Evolutionary conservation across 352 stramenopile species (phyloP), one percentile per base, ranked within the genome.

Genomic region (Globisporangium recalcitrans): DNA sequence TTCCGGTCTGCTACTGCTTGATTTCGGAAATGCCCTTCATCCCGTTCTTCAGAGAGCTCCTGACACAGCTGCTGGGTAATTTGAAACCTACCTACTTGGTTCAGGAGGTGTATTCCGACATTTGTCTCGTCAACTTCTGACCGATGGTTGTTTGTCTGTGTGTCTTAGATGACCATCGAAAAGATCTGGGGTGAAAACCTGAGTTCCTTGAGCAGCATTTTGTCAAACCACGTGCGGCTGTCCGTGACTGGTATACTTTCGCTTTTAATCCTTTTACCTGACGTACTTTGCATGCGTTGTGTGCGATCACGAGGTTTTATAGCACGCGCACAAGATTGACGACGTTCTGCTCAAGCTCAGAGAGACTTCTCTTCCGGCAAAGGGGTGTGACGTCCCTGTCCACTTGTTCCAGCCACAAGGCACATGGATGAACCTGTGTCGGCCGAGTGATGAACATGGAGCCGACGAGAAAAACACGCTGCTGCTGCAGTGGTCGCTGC

Each of bases 1-100:
- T 79, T 2, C 69, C 72, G 5, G 64, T 86, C 38, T 86, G 77
- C 58, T 86, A 84, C 58, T 86, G 77, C 38, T 67, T 82, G 48
- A 66, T 82, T 4, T 77, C 66, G 8, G 73, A 74, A 55, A 60
- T 71, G 47, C 77, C 77, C 22, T 62, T 84, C 16, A 69, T 84
- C 26, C 53, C 71, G 6, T 86, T 83, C 38, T 84, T 81, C 65
- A 56, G 60, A 58, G 60, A 56, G 9, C 21, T 83, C 1, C 51
- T 85, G 4, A 51, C 63, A 31, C 65, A 58, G 42, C 58, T 85
- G 32, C 58, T 82, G 1, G 69, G 74, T 82, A 69, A 2, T 22
- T 62, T 57, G 53, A 7, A 24, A 8, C 9, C 22, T 13, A n/a
- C 9, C 4, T 27, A 24, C 44, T 19, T 31, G 26, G 11, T 19